Evolutionary conservation across 2,329 filamentous ascomycete species (phyloP).

Genomic region (Pseudopyrenochaeta lycopersici): DNA sequence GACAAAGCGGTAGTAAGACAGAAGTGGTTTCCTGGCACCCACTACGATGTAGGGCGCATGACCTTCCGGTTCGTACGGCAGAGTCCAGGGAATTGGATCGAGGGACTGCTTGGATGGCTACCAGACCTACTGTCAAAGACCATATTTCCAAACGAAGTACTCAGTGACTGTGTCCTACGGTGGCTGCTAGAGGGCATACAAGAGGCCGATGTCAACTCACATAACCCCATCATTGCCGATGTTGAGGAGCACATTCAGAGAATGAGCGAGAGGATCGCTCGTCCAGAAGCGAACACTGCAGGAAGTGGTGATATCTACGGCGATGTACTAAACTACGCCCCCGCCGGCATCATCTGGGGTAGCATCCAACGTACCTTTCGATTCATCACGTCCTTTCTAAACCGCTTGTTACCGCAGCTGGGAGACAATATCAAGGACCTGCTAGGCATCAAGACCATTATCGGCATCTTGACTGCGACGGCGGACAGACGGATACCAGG

Average conservation of each 20-base stretch:
- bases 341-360: constrained; percentile 32
- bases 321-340: constrained; percentile 37
- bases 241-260: constrained; percentile 20
- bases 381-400: constrained; percentile 19
- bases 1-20: constrained; percentile 32
- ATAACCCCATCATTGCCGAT: constrained; percentile 27
- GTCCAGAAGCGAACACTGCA: constrained; percentile 12
- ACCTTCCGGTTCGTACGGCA: constrained; percentile 45
- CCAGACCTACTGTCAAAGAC: constrained; percentile 38
- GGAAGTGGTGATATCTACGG: constrained; percentile 48
- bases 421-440: constrained; percentile 39
- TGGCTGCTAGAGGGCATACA: constrained; percentile 41
- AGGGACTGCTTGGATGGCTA: constrained; percentile 34
- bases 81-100: constrained; percentile 37
- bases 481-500: constrained; percentile 45
- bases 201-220: constrained; percentile 12
- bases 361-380: constrained; percentile 22
- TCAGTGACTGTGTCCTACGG: constrained; percentile 40
- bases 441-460: constrained; percentile 37
- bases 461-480: constrained; percentile 41
- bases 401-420: constrained; percentile 32
- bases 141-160: constrained; percentile 44
- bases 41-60: constrained; percentile 49
- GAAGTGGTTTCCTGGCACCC: constrained; percentile 49
- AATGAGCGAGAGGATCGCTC: constrained; percentile 21